phyloP scores from a whole-genome alignment of 2,329 filamentous ascomycete genomes.

The Ophiostoma tasmaniense region DNA sequence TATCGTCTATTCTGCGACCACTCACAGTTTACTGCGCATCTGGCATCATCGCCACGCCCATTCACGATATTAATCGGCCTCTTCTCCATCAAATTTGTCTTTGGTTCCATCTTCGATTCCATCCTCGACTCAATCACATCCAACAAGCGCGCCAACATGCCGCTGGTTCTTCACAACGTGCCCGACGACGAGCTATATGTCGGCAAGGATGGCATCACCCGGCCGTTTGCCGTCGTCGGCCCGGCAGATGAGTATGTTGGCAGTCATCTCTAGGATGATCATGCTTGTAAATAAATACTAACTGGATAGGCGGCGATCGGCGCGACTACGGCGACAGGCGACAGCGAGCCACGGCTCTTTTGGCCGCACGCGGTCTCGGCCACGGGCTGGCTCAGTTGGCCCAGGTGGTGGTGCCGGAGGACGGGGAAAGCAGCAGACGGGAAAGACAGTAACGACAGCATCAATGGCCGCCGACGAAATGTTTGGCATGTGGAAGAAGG shows the following conservation, averaged over 20 bases:
- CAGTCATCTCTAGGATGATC: not conserved
- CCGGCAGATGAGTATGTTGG: constrained; percentile 19
- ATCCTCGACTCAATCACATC: not conserved
- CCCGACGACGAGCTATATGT: constrained; percentile 60
- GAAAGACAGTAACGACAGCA: constrained; percentile 48
- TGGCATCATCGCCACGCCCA: not conserved
- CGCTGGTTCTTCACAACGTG: constrained; percentile 59
- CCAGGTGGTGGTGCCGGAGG: constrained; percentile 9
- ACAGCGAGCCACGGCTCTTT: constrained; percentile 48
- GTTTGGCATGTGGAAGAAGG: constrained; percentile 50
- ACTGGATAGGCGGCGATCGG: constrained; percentile 45
- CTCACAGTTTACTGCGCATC: not conserved
- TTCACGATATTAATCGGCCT: not conserved
- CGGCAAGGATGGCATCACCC: constrained; percentile 55
- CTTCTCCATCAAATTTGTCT: not conserved
- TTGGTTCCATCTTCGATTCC: not conserved
- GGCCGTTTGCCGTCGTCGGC: constrained; percentile 55
- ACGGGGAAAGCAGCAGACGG: constrained; percentile 10
- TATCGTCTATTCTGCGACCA: not conserved
- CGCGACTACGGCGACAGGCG: constrained; percentile 40
- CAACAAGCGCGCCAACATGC: constrained; percentile 28
- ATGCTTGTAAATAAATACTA: constrained; percentile 1
- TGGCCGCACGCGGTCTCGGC: constrained; percentile 54
- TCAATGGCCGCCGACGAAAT: constrained; percentile 53
- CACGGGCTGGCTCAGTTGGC: constrained; percentile 15